Evolutionary conservation across 345 rosid genomes (phyloP).

Genomic region (Microthlaspi erraticum): DNA sequence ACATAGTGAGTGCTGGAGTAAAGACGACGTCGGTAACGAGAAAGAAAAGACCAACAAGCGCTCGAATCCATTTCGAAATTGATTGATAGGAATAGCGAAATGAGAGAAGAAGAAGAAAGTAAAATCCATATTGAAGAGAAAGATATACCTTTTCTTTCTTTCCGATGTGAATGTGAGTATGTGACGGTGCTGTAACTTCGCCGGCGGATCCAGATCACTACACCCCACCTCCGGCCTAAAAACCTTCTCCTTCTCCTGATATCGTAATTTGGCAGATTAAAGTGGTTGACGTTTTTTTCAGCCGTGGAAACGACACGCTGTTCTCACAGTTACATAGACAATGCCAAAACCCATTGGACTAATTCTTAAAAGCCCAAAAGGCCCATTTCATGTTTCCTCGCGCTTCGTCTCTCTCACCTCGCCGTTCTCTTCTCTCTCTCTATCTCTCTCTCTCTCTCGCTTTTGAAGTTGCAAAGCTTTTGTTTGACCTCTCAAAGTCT

Average conservation of each 20-base stretch:
- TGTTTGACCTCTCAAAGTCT: conserved; percentile 10
- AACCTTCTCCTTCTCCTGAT: not conserved
- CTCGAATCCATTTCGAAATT: too few relatives aligned
- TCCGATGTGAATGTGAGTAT: conserved; percentile 24
- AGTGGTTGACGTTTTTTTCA: conserved; percentile 37
- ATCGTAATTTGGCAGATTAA: conserved; percentile 7
- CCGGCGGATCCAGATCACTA: conserved; percentile 36
- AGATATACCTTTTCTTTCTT: conserved; percentile 3
- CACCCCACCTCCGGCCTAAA: conserved; percentile 14
- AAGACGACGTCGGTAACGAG: too few relatives aligned
- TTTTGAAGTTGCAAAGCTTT: conserved; percentile 3
- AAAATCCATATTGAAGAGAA: not conserved
- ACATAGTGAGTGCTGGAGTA: too few relatives aligned
- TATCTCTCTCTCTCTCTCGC: too few relatives aligned
- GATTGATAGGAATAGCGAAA: too few relatives aligned
- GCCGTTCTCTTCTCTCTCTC: conserved; percentile 22
- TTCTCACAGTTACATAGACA: too few relatives aligned
- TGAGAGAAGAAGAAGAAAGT: too few relatives aligned
- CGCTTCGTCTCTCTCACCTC: too few relatives aligned
- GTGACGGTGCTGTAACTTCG: conserved; percentile 11
- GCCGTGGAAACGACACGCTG: conserved; percentile 4
- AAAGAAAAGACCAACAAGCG: too few relatives aligned
- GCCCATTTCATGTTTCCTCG: too few relatives aligned
- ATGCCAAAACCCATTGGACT: too few relatives aligned
- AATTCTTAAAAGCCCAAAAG: too few relatives aligned